Evolutionary conservation across 2,329 filamentous ascomycete species (phyloP).

Genomic region (Fusarium proliferatum): DNA sequence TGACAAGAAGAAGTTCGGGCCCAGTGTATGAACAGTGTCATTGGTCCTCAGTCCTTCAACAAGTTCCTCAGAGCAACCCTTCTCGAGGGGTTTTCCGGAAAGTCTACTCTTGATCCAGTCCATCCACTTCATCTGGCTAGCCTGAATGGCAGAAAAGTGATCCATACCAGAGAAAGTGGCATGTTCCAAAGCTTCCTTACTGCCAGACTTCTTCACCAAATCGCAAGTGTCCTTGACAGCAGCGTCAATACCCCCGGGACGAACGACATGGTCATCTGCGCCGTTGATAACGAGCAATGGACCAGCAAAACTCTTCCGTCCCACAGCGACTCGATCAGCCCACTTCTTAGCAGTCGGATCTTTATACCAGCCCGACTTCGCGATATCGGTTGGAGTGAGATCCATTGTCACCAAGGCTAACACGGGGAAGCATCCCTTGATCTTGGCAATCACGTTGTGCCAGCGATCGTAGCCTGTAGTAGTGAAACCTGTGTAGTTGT

Average conservation of each 20-base stretch:
- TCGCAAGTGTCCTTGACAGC: slow-evolving; percentile 3
- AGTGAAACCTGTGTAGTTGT: slow-evolving; percentile 25
- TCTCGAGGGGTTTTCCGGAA: neutral
- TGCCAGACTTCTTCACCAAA: neutral
- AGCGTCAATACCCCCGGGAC: slow-evolving; percentile 4
- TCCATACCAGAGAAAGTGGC: slow-evolving; percentile 8
- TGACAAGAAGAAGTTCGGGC: slow-evolving; percentile 21
- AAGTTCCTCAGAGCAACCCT: neutral
- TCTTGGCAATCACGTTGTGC: slow-evolving; percentile 22
- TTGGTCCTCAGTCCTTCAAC: slow-evolving; percentile 5
- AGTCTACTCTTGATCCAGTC: slow-evolving; percentile 31
- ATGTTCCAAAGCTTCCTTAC: neutral
- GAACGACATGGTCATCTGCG: slow-evolving; percentile 8
- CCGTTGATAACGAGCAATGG: slow-evolving; percentile 1
- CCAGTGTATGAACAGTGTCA: neutral
- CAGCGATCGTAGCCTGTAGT: slow-evolving; percentile 22
- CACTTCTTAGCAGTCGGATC: neutral
- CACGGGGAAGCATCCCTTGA: slow-evolving; percentile 22
- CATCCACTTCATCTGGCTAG: slow-evolving; percentile 27
- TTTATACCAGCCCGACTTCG: neutral
- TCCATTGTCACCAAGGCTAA: slow-evolving; percentile 2
- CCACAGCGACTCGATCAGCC: slow-evolving; percentile 3
- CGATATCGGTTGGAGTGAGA: neutral
- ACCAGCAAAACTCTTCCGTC: neutral
- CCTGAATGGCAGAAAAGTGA: slow-evolving; percentile 30